Conservation (phyloP, 345 rosid genomes). For the Capsella bursapastoris region DNA sequence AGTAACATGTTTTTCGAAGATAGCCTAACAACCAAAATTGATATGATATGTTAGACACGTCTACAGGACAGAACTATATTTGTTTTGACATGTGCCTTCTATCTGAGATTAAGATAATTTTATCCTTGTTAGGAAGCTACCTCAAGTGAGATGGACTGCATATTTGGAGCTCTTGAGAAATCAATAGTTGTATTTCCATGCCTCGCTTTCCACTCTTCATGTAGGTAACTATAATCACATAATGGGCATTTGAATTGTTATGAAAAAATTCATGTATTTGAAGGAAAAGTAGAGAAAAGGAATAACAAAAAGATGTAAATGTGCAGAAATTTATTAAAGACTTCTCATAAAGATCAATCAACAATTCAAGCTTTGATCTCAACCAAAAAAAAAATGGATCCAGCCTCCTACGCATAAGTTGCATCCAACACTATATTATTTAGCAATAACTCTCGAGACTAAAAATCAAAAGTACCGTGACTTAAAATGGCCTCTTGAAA, state of each 20-base stretch:
- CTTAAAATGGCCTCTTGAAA: conserved; percentile 11
- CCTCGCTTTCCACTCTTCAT: conserved; percentile 93
- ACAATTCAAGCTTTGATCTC: conserved; percentile 9
- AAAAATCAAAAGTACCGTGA: not conserved
- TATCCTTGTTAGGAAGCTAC: conserved; percentile 50
- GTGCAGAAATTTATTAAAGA: not conserved
- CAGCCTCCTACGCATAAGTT: conserved; percentile 20
- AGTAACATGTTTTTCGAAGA: conserved; percentile 1
- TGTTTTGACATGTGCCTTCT: conserved; percentile 15
- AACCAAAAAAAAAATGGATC: not conserved
- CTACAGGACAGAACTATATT: not conserved
- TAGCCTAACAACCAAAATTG: conserved; percentile 4
- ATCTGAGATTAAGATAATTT: conserved; percentile 22
- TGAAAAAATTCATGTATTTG: conserved; percentile 8
- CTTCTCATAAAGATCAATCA: not conserved
- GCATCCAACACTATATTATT: conserved; percentile 1
- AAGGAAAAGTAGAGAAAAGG: not conserved
- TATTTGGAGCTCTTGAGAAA: conserved; percentile 53
- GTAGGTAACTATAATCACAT: conserved; percentile 67
- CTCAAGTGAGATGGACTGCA: conserved; percentile 80
- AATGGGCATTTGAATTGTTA: conserved; percentile 9
- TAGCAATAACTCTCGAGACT: not conserved
- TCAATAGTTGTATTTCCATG: conserved; percentile 55
- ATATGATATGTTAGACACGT: conserved; percentile 15
- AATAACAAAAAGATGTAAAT: not conserved